These are phyloP conservation scores for Terana coerulea DNA, from an alignment of 768 basidiomycete species.

Conservation along the genomic window DNA sequence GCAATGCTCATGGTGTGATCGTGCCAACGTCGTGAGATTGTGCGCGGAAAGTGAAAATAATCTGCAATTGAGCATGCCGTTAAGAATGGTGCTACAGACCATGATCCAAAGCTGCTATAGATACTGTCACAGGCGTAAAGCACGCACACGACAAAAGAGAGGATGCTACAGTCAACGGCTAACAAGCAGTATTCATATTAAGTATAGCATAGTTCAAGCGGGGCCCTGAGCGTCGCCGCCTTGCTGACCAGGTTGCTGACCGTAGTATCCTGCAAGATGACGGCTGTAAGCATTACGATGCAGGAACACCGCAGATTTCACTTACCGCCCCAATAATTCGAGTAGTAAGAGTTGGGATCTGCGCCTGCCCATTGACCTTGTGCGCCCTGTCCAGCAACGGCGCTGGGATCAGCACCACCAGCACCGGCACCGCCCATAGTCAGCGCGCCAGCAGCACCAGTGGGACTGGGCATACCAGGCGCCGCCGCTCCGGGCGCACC, in stretches of 20 bases:
- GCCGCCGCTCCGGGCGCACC: constrained; percentile 44
- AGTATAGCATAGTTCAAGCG: constrained; percentile 16
- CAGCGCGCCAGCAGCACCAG: constrained; percentile 51
- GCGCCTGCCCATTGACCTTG: constrained; percentile 77
- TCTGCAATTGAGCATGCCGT: constrained; percentile 3
- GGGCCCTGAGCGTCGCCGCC: constrained; percentile 43
- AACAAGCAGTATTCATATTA: constrained; percentile 4
- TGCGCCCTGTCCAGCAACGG: constrained; percentile 50
- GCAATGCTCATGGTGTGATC: too few species aligned
- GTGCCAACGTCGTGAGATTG: too few species aligned
- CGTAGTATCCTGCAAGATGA: constrained; percentile 68
- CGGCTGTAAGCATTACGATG: constrained; percentile 1
- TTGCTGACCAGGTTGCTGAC: constrained; percentile 62
- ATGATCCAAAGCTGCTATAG: neutral
- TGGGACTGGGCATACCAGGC: constrained; percentile 52
- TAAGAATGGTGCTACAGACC: constrained; percentile 1
- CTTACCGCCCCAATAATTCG: constrained; percentile 83
- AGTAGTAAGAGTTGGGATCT: constrained; percentile 73
- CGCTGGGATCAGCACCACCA: constrained; percentile 44
- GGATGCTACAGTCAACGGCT: constrained; percentile 13
- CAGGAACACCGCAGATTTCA: constrained; percentile 12
- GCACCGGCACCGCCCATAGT: constrained; percentile 50
- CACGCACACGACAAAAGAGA: constrained; percentile 6
- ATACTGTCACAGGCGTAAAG: constrained; percentile 8
- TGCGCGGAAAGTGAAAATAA: neutral